Percentiles rank a stretch among this genome's conserved stretches.
These are phyloP conservation scores for Exidia glandulosa DNA, from an alignment of 768 basidiomycete species.

Conservation along the genomic window DNA sequence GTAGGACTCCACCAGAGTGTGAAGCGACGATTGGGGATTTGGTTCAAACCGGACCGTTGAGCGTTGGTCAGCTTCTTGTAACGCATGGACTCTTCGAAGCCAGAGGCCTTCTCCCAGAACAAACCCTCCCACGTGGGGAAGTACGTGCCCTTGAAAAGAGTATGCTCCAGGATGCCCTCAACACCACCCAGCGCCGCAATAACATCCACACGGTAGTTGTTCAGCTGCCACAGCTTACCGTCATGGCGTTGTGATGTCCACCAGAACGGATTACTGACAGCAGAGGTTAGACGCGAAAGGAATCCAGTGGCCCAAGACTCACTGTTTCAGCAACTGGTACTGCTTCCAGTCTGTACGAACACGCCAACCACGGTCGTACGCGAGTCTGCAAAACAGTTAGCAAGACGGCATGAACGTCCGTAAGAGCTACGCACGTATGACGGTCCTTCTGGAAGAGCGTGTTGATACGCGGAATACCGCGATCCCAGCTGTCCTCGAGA, in stretches of 20 bases:
- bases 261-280: slow-evolving; percentile 94
- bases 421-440: slow-evolving; percentile 51
- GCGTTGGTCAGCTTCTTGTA: slow-evolving; percentile 98
- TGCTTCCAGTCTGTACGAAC: slow-evolving; percentile 97
- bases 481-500: slow-evolving; percentile 97
- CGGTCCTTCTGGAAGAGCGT: slow-evolving; percentile 98
- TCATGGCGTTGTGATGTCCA: slow-evolving; percentile 98
- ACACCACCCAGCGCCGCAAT: slow-evolving; percentile 97
- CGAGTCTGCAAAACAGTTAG: slow-evolving; percentile 40
- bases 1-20: slow-evolving; percentile 99
- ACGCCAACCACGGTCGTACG: slow-evolving; percentile 99
- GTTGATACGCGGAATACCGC: slow-evolving; percentile 97
- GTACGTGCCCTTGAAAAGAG: slow-evolving; percentile 94
- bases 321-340: slow-evolving; percentile 89
- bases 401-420: neutral
- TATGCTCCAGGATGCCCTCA: slow-evolving; percentile 93
- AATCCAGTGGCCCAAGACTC: too few relatives aligned
- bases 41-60: slow-evolving; percentile 93
- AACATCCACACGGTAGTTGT: slow-evolving; percentile 97
- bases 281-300: too few relatives aligned
- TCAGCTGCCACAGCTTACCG: slow-evolving; percentile 92
- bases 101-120: slow-evolving; percentile 98
- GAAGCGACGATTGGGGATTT: slow-evolving; percentile 98
- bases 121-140: slow-evolving; percentile 98
- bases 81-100: slow-evolving; percentile 93